Evolutionary conservation across 2,329 filamentous ascomycete species (phyloP), one percentile per base, ranked within the genome.

Genomic region (Aureobasidium sp.): DNA sequence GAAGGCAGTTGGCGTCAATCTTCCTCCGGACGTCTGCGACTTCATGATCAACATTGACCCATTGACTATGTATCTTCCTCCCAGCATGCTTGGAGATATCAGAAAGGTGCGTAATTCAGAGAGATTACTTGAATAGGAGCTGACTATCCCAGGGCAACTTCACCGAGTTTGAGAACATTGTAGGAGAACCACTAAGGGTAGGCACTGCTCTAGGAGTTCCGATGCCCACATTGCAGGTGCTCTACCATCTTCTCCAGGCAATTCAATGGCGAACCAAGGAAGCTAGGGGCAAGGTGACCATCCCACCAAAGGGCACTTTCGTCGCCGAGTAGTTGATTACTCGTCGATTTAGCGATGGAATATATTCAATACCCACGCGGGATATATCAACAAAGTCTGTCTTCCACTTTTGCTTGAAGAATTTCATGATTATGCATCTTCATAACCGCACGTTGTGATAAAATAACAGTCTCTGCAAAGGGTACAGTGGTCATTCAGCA

Each of bases 111-210:
- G 37, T 14, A 6, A 37, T 3, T 1, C 13, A 4, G 2, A 14
- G 14, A 37, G 13, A 11, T 14, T 37, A 13, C 11, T 11, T 4
- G 13, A 11, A 37, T 11, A 1, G 11, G 1, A 25, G 37, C 59
- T 61, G 13, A 61, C 29, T 3, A 11, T 16, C 5, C 7, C 30
- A 60, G 78, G 78, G 80, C 14, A 83, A 82, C 66, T 80, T 77
- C 58, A 79, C 82, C 62, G 82, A 85, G 68, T 76, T 78, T 53
- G 81, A 85, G 67, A 82, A 79, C 64, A 76, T 85, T 39, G 69
- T 84, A 4, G 82, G 82, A 1, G 82, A 84, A 71, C 81, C 82
- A 16, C 63, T 85, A 49, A 71, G 78, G 3, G 81, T 81, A 65
- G 82, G 77, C 0, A 76, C 77, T 64, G 68, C 68, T 36, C 69